These are phyloP conservation scores for Pelargonium australe DNA, from an alignment of 441 rosid species.

Conservation along the genomic window DNA sequence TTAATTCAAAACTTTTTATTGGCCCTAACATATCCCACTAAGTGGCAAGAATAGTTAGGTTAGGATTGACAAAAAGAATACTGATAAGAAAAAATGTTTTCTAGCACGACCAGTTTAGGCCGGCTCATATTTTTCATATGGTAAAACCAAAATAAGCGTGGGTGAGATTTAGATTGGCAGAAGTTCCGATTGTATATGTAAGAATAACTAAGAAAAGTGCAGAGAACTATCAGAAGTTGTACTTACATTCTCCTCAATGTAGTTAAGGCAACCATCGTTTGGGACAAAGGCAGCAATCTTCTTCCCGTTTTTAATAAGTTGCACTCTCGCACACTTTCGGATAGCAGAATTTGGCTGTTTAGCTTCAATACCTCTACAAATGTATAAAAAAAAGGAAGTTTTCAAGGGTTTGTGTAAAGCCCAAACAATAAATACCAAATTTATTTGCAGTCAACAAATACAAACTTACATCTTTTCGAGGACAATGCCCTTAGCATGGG, in stretches of 20 bases:
- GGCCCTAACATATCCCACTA: too few species aligned
- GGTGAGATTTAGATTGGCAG: too few species aligned
- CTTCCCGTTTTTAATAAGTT: constrained; percentile 68
- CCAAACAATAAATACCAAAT: background rate
- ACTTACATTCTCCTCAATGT: constrained; percentile 62
- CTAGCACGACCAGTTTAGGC: too few species aligned
- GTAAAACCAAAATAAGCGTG: too few species aligned
- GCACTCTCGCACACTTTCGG: constrained; percentile 67
- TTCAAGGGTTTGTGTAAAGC: background rate
- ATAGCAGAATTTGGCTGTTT: constrained; percentile 80
- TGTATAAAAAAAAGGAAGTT: background rate
- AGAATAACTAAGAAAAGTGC: background rate
- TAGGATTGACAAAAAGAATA: background rate
- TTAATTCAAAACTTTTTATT: too few species aligned
- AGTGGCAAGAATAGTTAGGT: too few species aligned
- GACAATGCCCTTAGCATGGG: constrained; percentile 31
- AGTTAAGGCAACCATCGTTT: constrained; percentile 71
- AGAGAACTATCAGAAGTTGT: background rate
- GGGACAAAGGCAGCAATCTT: constrained; percentile 77
- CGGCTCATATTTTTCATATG: too few species aligned
- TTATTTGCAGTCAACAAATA: background rate
- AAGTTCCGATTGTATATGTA: background rate
- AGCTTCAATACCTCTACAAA: constrained; percentile 63
- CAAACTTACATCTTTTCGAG: constrained; percentile 26
- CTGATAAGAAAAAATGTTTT: too few species aligned